These are phyloP conservation scores for Ceratocystis variospora DNA, from an alignment of 2,329 filamentous ascomycete genomes.

Conservation along the genomic window DNA sequence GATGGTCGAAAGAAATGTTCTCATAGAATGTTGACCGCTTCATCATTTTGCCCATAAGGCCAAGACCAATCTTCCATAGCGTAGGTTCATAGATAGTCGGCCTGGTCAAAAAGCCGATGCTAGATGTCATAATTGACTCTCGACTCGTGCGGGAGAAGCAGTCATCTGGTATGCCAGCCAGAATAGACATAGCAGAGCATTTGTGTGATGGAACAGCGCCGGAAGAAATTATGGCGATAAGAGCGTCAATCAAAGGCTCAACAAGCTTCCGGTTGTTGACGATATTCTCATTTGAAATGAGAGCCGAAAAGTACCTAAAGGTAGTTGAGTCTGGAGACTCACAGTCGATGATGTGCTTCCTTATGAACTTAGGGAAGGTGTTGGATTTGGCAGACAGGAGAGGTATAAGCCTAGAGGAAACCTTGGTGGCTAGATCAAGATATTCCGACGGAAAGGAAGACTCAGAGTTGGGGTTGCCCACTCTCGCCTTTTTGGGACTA, in stretches of 20 bases:
- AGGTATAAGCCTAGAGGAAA: constrained; percentile 16
- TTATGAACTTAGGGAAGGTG: constrained; percentile 18
- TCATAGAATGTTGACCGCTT: constrained; percentile 38
- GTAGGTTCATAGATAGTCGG: constrained; percentile 5
- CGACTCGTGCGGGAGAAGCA: constrained; percentile 19
- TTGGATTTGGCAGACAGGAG: constrained; percentile 17
- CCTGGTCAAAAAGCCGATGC: constrained; percentile 14
- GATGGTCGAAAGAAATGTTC: constrained; percentile 30
- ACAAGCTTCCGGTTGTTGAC: constrained; percentile 19
- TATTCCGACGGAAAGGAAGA: not conserved
- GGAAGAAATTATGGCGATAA: constrained; percentile 15
- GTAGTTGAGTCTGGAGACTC: constrained; percentile 11
- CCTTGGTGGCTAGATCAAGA: constrained; percentile 16
- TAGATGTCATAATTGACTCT: constrained; percentile 15
- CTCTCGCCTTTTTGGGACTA: constrained; percentile 20
- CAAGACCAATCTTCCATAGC: constrained; percentile 18
- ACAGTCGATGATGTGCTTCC: constrained; percentile 10
- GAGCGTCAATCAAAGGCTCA: constrained; percentile 17
- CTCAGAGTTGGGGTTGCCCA: not conserved
- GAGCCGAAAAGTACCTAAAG: constrained; percentile 12
- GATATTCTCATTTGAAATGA: constrained; percentile 20
- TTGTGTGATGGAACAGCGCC: not conserved
- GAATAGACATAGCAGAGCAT: constrained; percentile 14
- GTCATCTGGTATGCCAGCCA: constrained; percentile 18
- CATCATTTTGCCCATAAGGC: constrained; percentile 33